Percentiles rank a stretch among this genome's conserved stretches.
Conservation (phyloP, 1,284 basidiomycete genomes). For the Microbotryum saponariae region DNA sequence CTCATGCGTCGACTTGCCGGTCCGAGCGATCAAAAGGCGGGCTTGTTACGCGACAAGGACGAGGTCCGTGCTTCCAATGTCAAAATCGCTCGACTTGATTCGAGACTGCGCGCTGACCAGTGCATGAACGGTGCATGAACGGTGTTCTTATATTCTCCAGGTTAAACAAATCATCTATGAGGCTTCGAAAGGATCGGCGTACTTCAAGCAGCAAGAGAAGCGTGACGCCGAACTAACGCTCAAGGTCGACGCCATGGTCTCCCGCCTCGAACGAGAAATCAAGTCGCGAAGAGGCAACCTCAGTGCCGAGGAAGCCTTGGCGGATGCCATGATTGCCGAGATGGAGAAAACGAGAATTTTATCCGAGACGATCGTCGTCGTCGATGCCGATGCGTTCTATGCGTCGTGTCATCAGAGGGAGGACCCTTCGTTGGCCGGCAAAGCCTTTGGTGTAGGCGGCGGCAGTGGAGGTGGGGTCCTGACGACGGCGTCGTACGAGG, state of each 20-base stretch:
- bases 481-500: constrained; percentile 83
- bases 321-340: constrained; percentile 56
- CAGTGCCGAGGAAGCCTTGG: constrained; percentile 44
- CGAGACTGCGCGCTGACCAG: background rate
- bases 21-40: constrained; percentile 33
- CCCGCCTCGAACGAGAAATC: constrained; percentile 1
- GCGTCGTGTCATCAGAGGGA: constrained; percentile 61
- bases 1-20: constrained; percentile 29
- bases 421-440: constrained; percentile 47
- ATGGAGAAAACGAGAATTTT: constrained; percentile 71
- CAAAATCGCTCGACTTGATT: background rate
- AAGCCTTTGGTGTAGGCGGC: constrained; percentile 70
- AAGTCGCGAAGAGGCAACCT: constrained; percentile 2
- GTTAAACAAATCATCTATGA: constrained; percentile 31
- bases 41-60: constrained; percentile 22
- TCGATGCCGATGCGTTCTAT: constrained; percentile 59
- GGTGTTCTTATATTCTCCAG: constrained; percentile 3
- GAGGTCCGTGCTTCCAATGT: constrained; percentile 5
- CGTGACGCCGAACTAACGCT: constrained; percentile 68
- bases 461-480: constrained; percentile 53
- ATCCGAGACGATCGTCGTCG: constrained; percentile 72
- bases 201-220: constrained; percentile 63
- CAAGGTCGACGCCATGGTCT: constrained; percentile 11
- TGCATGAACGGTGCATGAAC: background rate
- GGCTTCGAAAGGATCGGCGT: constrained; percentile 32